These are phyloP conservation scores for Crithidia expoeki DNA, from an alignment of 208 protist genomes.

Conservation along the genomic window DNA sequence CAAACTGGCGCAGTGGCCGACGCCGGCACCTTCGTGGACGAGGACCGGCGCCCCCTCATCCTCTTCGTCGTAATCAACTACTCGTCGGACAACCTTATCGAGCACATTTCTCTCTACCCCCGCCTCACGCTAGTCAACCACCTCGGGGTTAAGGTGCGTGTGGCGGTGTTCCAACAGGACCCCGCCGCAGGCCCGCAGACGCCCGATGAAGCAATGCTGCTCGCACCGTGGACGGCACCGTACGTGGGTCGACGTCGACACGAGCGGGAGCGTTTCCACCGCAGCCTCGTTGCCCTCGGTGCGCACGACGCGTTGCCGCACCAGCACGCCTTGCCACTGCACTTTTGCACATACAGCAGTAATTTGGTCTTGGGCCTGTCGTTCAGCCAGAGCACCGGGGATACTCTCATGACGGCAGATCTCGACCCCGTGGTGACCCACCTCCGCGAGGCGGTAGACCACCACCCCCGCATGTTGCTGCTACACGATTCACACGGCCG, in stretches of 20 bases:
- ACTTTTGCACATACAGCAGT: conserved; percentile 60
- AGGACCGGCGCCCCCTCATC: conserved; percentile 50
- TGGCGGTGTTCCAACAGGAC: conserved; percentile 69
- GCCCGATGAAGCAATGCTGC: conserved; percentile 32
- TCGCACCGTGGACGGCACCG: conserved; percentile 42
- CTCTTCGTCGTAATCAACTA: conserved; percentile 60
- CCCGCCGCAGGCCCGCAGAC: conserved; percentile 46
- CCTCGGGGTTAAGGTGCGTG: conserved; percentile 61
- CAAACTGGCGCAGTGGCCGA: background rate
- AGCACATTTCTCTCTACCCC: conserved; percentile 63
- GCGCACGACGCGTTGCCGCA: conserved; percentile 62
- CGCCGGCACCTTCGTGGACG: conserved; percentile 13
- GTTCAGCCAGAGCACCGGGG: conserved; percentile 71
- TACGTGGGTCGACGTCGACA: conserved; percentile 18
- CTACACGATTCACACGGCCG: conserved; percentile 58
- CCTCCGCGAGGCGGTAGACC: conserved; percentile 51
- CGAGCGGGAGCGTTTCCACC: conserved; percentile 35
- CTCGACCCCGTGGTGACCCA: conserved; percentile 37
- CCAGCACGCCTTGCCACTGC: conserved; percentile 49
- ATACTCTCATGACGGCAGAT: conserved; percentile 46
- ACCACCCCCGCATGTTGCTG: conserved; percentile 55
- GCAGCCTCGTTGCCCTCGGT: conserved; percentile 56
- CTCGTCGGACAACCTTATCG: conserved; percentile 51
- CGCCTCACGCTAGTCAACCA: conserved; percentile 76
- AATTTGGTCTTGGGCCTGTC: conserved; percentile 59